Evolutionary conservation across 129 eudicot genomes (phyloP), one percentile per base, ranked within the genome.

Genomic region (Lactuca sativa): DNA sequence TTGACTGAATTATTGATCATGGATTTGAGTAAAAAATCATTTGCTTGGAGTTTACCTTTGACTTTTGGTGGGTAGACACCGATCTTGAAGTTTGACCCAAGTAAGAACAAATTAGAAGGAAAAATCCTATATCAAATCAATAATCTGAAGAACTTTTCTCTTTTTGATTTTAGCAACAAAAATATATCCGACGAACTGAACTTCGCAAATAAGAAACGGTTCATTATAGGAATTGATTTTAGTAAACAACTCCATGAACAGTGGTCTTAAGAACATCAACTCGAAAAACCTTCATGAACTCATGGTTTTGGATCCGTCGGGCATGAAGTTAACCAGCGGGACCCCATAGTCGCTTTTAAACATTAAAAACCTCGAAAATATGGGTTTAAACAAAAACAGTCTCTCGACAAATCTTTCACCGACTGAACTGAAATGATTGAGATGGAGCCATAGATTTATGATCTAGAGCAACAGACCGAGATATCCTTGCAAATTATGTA

Each of bases 161-260:
- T 90, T 47, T 75, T 87, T 64, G 97, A 90, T 73, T 81, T 90
- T 38, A 87, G 97, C 48, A 79, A 70, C 71, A 90, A 90, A 70
- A 85, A 64, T 5, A 62, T 90, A 18, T 85, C 90, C 14, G 91
- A 91, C 71, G 95, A 78, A 34, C 75, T 90, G 71, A 47, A 72
- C 7, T 67, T 78, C 56, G 72, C 84, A 70, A 44, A 75, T 73
- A 86, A 86, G 83, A 86, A 74, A 58, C 86, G 49, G 47, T 65
- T 85, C 90, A 8, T 68, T 90, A 55, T 80, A 87, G 63, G 97
- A 90, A 76, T 73, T 90, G 80, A 77, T 85, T 54, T 81, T 90
- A 49, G 79, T 95, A 49, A 74, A 67, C 76, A 90, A 90, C 25
- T 95, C 83, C 21, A 78, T 79, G 31, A 86, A 83, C 38, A 92